Evolutionary conservation across 345 rosid species (phyloP), one percentile per base, ranked within the genome.

Genomic region (Streptanthus diversifolius): DNA sequence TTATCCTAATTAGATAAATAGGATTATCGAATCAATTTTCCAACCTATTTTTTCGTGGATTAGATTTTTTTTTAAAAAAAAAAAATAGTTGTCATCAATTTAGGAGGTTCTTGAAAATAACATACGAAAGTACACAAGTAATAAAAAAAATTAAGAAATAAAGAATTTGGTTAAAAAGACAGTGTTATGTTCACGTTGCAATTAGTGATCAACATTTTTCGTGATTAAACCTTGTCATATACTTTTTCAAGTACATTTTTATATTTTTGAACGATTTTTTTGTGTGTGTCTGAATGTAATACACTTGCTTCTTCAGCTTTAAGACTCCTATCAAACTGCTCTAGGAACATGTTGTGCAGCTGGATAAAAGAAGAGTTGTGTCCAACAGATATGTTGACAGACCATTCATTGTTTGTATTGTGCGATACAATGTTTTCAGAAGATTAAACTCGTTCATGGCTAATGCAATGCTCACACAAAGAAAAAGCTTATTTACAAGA

Each of bases 401-500:
- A 9, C 27, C 53, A 47, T 14, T 47, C 12, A 19, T 51, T 24
- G 35, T 49, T 53, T 25, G 15, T 6, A 53, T 14, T 27, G 58
- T 3, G 18, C 19, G n/a, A 54, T 54, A 14, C 29, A 14, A 3
- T 3, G n/a, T 7, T 52, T 29, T 29, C 59, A 54, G 12, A n/a
- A n/a, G n/a, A n/a, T n/a, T n/a, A n/a, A n/a, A 40, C 9, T 48
- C 3, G 17, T 49, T 51, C 40, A 8, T 51, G 68, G 24, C 41
- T 15, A 49, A 21, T 48, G 32, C 5, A n/a, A 36, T 48, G 19
- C 21, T 66, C 66, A 36, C 43, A 58, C 52, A 73, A 60, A 51
- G 30, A 67, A 25, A 66, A 49, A 18, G 18, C 22, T 9, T 57
- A 73, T 66, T 27, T 74, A 74, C 73, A 67, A 45, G 51, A 47